Percentiles rank a stretch among this genome's conserved stretches.
Evolutionary conservation across 169 alveolate genomes (phyloP).

Genomic region (Plasmodium ovale): DNA sequence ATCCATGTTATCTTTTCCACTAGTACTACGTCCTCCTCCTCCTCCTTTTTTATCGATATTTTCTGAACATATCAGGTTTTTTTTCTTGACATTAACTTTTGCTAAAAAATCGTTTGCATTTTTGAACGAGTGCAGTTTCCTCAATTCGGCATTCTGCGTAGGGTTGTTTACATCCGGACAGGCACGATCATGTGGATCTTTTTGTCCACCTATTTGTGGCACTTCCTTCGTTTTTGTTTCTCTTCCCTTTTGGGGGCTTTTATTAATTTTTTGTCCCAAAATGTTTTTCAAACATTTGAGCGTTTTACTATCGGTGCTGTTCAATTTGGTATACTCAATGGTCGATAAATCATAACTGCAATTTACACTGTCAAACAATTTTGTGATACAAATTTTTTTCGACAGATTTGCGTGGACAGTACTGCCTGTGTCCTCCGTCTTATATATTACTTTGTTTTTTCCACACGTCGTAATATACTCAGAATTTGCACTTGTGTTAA

Average conservation of each 20-base stretch:
- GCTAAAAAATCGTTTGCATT: not conserved
- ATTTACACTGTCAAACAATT: slow-evolving; percentile 60
- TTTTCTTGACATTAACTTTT: slow-evolving; percentile 7
- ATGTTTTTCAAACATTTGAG: slow-evolving; percentile 22
- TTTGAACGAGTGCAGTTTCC: no score
- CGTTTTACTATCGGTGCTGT: slow-evolving; percentile 30
- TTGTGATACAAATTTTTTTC: slow-evolving; percentile 43
- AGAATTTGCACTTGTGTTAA: not conserved
- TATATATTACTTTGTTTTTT: not conserved
- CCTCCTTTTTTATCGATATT: not conserved
- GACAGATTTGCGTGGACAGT: not conserved
- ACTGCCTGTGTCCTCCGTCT: not conserved
- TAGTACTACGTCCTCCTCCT: not conserved
- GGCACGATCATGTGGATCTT: not conserved
- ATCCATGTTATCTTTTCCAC: slow-evolving; percentile 19
- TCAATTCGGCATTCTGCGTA: not conserved
- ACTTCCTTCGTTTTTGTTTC: not conserved
- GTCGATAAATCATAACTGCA: slow-evolving; percentile 41
- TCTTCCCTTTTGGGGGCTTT: not conserved
- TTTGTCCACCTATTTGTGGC: not conserved
- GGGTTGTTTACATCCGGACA: not conserved
- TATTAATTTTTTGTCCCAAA: slow-evolving; percentile 41
- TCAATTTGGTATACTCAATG: slow-evolving; percentile 39
- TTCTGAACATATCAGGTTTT: not conserved
- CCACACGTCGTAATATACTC: not conserved